Evolutionary conservation across 2,329 filamentous ascomycete species (phyloP), one percentile per base, ranked within the genome.

Genomic region (Ophiostoma piceae): DNA sequence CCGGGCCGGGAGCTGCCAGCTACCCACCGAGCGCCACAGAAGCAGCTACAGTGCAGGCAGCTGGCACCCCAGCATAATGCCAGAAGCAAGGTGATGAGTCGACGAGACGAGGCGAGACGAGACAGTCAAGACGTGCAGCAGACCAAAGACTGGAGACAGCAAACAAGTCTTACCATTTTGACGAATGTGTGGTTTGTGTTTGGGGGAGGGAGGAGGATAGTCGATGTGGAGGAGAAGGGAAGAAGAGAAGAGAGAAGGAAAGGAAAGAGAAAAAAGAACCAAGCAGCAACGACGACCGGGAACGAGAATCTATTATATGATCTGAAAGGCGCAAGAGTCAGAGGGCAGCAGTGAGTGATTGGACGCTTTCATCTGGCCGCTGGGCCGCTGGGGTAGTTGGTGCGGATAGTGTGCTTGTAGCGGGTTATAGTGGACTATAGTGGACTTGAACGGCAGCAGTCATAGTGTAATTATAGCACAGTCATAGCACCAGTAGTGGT

Each of bases 151-250:
- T 12, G 51, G 29, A 37, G 32, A 57, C 51, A 16, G 32, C 47
- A 70, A 69, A 19, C 64, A 43, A 66, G 66, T 62, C 72, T 67
- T 70, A 73, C 72, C 72, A 73, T 73, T 43, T 57, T 72, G 68
- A 69, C 69, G 69, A 67, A 68, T 67, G 54, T 68, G 65, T 66
- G 68, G 70, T 70, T 68, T 66, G 64, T 35, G 51, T 62, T 41
- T 32, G 51, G 32, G 32, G 29, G 67, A 37, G 41, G 47, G 65
- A 51, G 22, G 35, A 51, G 11, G 51, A 22, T 26, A 57, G 51
- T 57, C 26, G 54, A 32, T 51, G 29, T 47, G 54, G 60, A 43
- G 65, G 22, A 67, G 19, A 68, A 11, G 47, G 26, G 19, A 41
- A 35, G 54, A 62, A 29, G 39, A 26, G 60, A 32, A 68, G 26